Conservation (phyloP, 768 basidiomycete genomes). For the Lyophyllum atratum region DNA sequence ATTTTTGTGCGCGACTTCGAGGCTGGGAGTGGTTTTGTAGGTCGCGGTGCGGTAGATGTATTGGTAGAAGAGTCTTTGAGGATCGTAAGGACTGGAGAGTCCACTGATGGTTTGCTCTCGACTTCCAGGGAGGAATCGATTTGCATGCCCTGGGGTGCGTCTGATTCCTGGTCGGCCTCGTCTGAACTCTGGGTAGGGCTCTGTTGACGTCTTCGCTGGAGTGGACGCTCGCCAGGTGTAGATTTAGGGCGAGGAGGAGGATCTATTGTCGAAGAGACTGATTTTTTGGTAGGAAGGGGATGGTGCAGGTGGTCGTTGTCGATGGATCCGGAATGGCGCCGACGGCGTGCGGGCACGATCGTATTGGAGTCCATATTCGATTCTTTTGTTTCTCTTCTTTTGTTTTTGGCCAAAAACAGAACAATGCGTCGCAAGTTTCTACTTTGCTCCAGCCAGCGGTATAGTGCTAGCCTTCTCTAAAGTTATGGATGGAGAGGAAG, state of each 20-base stretch:
- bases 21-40: conserved; percentile 63
- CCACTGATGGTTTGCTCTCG: conserved; percentile 5
- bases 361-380: conserved; percentile 23
- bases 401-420: background rate
- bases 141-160: conserved; percentile 29
- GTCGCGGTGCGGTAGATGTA: conserved; percentile 40
- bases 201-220: conserved; percentile 46
- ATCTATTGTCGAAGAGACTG: conserved; percentile 29
- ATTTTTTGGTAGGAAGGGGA: conserved; percentile 21
- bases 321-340: conserved; percentile 67
- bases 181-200: conserved; percentile 40
- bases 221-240: conserved; percentile 65
- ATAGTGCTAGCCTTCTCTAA: background rate
- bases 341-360: conserved; percentile 47
- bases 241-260: conserved; percentile 76
- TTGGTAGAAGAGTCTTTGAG: conserved; percentile 22
- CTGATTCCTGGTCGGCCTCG: conserved; percentile 32
- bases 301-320: conserved; percentile 32
- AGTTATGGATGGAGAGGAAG: background rate
- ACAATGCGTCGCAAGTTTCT: background rate
- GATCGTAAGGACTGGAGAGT: conserved; percentile 22
- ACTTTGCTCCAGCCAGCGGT: too few relatives aligned
- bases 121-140: conserved; percentile 25
- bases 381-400: too few relatives aligned
- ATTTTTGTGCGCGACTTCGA: conserved; percentile 56